phyloP scores from a whole-genome alignment of 2,329 filamentous ascomycete genomes.

The Westerdykella ornata region DNA sequence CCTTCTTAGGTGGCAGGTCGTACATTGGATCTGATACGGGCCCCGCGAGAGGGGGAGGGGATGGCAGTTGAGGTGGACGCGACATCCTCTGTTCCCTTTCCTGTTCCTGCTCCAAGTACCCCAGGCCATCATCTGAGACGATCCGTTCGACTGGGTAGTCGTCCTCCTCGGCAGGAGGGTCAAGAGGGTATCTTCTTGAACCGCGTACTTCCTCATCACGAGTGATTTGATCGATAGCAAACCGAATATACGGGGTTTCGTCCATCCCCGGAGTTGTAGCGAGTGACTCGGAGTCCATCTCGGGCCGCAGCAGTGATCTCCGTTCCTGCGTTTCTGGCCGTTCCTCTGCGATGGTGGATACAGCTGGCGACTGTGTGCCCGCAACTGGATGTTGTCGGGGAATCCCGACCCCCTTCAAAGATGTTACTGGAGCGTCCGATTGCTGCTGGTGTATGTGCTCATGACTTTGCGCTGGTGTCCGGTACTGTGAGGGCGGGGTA shows the following conservation, averaged over 20 bases:
- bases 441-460: slow-evolving; percentile 27
- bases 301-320: slow-evolving; percentile 11
- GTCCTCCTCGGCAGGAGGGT: slow-evolving; percentile 15
- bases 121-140: slow-evolving; percentile 37
- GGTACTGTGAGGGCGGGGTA: slow-evolving; percentile 32
- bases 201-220: slow-evolving; percentile 59
- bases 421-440: slow-evolving; percentile 26
- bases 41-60: slow-evolving; percentile 14
- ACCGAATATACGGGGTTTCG: slow-evolving; percentile 80
- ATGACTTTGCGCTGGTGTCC: slow-evolving; percentile 33
- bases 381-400: slow-evolving; percentile 22
- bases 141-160: slow-evolving; percentile 49
- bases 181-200: slow-evolving; percentile 44
- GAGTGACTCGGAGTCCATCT: slow-evolving; percentile 31
- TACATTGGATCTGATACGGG: slow-evolving; percentile 5
- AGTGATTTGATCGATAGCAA: slow-evolving; percentile 82
- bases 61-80: slow-evolving; percentile 9
- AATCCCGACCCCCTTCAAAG: slow-evolving; percentile 28
- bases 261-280: slow-evolving; percentile 61
- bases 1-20: slow-evolving; percentile 4
- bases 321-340: slow-evolving; percentile 22
- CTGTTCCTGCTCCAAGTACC: slow-evolving; percentile 33
- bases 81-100: slow-evolving; percentile 25
- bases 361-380: slow-evolving; percentile 16
- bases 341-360: slow-evolving; percentile 32